Evolutionary conservation across 1,284 basidiomycete genomes (phyloP).

Genomic region (Volvariella volvacea): DNA sequence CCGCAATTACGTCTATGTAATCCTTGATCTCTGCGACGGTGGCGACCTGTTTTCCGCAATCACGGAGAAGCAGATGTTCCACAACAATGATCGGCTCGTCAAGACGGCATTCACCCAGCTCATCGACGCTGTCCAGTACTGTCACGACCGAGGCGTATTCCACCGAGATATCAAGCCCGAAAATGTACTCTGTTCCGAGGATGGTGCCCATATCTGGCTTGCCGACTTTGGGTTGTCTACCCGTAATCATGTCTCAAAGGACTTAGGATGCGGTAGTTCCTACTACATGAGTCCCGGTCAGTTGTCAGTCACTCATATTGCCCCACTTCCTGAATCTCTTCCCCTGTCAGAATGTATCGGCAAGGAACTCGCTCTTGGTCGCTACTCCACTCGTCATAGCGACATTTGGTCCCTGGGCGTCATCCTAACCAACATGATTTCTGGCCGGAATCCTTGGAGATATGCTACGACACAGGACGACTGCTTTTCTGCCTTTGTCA

Average conservation of each 20-base stretch:
- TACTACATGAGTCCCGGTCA: constrained; percentile 79
- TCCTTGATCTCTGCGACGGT: constrained; percentile 58
- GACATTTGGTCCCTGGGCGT: constrained; percentile 94
- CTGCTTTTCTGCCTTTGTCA: constrained; percentile 64
- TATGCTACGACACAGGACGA: constrained; percentile 68
- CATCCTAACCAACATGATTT: constrained; percentile 80
- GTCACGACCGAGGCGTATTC: constrained; percentile 65
- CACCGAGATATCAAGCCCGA: constrained; percentile 90
- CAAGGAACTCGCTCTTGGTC: constrained; percentile 32
- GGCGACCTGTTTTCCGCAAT: constrained; percentile 48
- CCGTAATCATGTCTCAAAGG: constrained; percentile 51
- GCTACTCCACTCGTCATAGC: constrained; percentile 69
- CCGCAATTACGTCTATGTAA: constrained; percentile 43
- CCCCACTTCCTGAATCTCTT: constrained; percentile 2
- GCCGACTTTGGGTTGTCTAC: constrained; percentile 87
- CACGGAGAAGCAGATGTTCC: constrained; percentile 33
- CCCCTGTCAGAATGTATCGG: constrained; percentile 63
- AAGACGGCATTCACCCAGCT: constrained; percentile 66
- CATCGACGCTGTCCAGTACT: constrained; percentile 72
- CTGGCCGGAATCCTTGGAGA: constrained; percentile 86
- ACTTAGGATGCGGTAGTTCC: constrained; percentile 77
- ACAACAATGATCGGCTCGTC: constrained; percentile 49
- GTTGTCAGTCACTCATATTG: constrained; percentile 11
- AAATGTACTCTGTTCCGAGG: constrained; percentile 69
- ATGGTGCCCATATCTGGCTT: constrained; percentile 56